These are phyloP conservation scores for Geotrichum bryndzae DNA, from an alignment of 1,139 yeast species.

Conservation along the genomic window DNA sequence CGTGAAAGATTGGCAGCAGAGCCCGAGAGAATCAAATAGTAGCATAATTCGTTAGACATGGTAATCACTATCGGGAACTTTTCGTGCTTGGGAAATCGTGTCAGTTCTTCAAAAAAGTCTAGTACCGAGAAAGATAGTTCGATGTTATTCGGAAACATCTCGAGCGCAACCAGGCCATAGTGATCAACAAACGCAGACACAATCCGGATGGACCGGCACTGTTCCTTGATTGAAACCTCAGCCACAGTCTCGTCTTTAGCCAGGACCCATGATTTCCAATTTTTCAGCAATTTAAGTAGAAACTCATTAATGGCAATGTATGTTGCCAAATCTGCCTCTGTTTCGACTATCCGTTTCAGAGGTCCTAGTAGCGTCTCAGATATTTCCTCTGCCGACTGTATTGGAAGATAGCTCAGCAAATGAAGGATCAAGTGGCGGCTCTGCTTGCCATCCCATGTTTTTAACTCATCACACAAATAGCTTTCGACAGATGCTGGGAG, in stretches of 20 bases:
- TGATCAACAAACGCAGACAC: conserved; percentile 22
- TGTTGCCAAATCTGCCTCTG: background rate
- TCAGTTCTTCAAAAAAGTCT: conserved; percentile 27
- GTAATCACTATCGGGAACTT: conserved; percentile 32
- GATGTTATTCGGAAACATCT: conserved; percentile 20
- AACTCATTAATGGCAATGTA: conserved; percentile 6
- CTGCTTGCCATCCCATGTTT: conserved; percentile 20
- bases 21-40: conserved; percentile 37
- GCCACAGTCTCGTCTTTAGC: conserved; percentile 1
- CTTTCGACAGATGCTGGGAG: conserved; percentile 26
- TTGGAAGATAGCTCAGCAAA: conserved; percentile 21
- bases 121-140: conserved; percentile 22
- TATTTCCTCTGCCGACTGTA: conserved; percentile 14
- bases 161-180: conserved; percentile 21
- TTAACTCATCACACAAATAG: conserved; percentile 19
- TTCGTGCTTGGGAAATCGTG: conserved; percentile 24
- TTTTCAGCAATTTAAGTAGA: conserved; percentile 12
- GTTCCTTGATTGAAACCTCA: conserved; percentile 18
- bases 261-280: conserved; percentile 4
- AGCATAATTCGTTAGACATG: conserved; percentile 40
- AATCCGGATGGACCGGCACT: conserved; percentile 14
- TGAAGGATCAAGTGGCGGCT: conserved; percentile 17
- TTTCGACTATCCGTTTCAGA: conserved; percentile 10
- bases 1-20: conserved; percentile 46
- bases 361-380: conserved; percentile 20